A percentile compares a stretch with the other conserved stretches of the same genome.
Evolutionary conservation across 768 basidiomycete genomes (phyloP).

Genomic region (Mrakia frigida): DNA sequence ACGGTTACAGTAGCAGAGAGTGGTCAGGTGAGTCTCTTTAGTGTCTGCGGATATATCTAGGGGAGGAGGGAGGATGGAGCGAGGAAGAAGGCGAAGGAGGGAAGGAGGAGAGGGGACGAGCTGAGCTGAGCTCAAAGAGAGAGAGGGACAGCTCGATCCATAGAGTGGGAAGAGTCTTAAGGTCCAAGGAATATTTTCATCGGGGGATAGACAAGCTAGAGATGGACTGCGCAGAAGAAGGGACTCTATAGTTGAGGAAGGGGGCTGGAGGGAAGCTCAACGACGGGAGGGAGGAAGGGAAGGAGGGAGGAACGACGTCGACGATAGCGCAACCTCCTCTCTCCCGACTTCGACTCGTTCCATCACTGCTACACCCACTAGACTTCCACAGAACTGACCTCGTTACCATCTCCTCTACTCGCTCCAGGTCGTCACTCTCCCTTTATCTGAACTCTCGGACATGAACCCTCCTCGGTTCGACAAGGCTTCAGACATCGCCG

Average conservation of each 20-base stretch:
- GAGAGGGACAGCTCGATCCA: no score
- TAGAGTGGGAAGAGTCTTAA: no score
- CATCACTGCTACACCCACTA: neutral
- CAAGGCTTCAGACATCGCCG: conserved; percentile 94
- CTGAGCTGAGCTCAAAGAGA: neutral
- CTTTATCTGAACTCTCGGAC: conserved; percentile 27
- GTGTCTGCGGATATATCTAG: neutral
- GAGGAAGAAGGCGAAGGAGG: neutral
- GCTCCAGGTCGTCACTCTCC: conserved; percentile 23
- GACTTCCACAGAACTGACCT: neutral
- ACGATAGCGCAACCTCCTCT: neutral
- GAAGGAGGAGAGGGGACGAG: no score
- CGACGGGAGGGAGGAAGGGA: neutral
- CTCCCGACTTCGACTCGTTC: neutral
- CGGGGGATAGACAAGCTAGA: no score
- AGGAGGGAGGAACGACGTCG: neutral
- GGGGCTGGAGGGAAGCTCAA: neutral
- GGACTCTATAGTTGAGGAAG: neutral
- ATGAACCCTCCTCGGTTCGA: conserved; percentile 59
- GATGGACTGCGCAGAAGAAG: neutral
- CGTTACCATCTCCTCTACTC: neutral
- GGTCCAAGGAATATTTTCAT: no score
- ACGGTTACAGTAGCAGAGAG: conserved; percentile 14
- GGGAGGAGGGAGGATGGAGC: neutral
- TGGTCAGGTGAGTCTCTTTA: conserved; percentile 7